Conservation (phyloP, 2,329 filamentous ascomycete species). For the Sclerotinia spermophila region DNA sequence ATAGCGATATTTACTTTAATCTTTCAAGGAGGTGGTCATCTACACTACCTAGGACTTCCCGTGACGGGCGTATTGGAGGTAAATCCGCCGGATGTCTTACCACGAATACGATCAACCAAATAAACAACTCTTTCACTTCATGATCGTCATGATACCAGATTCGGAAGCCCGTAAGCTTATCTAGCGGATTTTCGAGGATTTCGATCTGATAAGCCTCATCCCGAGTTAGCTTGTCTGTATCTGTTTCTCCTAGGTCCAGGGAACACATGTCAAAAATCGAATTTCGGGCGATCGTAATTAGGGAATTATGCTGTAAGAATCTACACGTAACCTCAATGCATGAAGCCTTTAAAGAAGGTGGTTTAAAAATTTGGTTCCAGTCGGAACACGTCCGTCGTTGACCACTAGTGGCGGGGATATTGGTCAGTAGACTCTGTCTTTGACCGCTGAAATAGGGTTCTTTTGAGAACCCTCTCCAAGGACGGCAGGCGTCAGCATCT, state of each 20-base stretch:
- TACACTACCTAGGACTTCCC: background rate
- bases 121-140: background rate
- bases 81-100: background rate
- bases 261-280: background rate
- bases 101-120: conserved; percentile 1
- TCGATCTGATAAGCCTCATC: conserved; percentile 10
- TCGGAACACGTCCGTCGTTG: background rate
- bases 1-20: background rate
- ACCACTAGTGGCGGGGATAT: conserved; percentile 3
- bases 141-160: background rate
- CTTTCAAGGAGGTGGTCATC: background rate
- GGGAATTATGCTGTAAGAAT: background rate
- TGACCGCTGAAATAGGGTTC: background rate
- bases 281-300: conserved; percentile 4
- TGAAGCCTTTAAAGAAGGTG: background rate
- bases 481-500: conserved; percentile 4
- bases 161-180: background rate
- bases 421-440: background rate
- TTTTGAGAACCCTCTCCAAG: background rate
- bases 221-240: background rate
- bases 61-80: background rate
- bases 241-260: background rate
- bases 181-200: background rate
- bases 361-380: background rate
- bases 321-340: conserved; percentile 15